phyloP scores from a whole-genome alignment of 352 stramenopile species.

The Globisporangium ultimum region DNA sequence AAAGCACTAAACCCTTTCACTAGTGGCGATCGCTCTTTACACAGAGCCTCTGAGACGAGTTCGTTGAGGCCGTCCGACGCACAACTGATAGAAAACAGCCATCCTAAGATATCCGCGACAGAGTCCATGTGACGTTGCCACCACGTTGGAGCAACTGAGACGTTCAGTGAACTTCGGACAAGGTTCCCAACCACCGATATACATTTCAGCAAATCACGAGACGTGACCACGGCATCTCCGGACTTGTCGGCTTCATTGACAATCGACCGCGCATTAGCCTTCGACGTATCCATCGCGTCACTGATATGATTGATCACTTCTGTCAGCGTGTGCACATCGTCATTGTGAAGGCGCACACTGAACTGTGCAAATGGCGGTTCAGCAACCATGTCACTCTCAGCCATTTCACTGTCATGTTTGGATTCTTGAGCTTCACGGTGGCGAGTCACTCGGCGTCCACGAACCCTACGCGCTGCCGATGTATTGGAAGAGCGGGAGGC shows the following conservation, averaged over 20 bases:
- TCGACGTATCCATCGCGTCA: conserved; percentile 49
- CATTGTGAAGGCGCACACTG: conserved; percentile 77
- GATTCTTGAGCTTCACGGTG: conserved; percentile 17
- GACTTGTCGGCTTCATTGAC: conserved; percentile 61
- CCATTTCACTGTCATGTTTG: conserved; percentile 10
- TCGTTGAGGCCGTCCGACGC: conserved; percentile 68
- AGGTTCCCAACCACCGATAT: conserved; percentile 41
- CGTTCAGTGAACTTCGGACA: conserved; percentile 61
- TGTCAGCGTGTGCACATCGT: conserved; percentile 75
- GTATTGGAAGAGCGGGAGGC: conserved; percentile 10
- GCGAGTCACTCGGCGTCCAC: conserved; percentile 12
- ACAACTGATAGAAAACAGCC: conserved; percentile 67
- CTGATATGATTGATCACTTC: conserved; percentile 73
- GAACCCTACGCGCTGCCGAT: conserved; percentile 12
- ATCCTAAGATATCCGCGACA: conserved; percentile 56
- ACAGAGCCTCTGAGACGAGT: conserved; percentile 62
- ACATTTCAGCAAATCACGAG: conserved; percentile 46
- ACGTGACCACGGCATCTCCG: conserved; percentile 49
- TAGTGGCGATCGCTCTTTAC: conserved; percentile 36
- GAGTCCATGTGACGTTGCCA: conserved; percentile 64
- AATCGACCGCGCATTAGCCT: conserved; percentile 35
- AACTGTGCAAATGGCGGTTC: conserved; percentile 26
- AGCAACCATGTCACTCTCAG: neutral
- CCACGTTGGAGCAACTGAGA: conserved; percentile 65
- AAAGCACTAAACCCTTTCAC: conserved; percentile 32